Evolutionary conservation across 768 basidiomycete genomes (phyloP), one percentile per base, ranked within the genome.

Genomic region (Lanmaoa rubissima): DNA sequence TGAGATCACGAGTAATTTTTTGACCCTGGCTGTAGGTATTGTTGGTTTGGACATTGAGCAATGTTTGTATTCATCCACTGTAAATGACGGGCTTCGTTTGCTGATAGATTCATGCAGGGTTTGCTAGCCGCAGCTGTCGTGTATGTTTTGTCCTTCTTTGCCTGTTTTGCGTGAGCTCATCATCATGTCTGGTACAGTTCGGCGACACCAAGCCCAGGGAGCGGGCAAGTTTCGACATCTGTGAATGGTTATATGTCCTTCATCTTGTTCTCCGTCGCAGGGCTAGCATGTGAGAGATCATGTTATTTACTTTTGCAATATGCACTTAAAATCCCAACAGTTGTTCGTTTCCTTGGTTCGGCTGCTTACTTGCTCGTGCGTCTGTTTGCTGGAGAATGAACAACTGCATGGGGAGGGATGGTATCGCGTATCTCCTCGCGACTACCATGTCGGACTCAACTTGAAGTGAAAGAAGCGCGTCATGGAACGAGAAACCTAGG

Each of bases 161-260:
- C 35, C 4, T 31, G 34, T n/a, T 36, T 21, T 10, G 45, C 24
- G 14, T 35, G 39, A 48, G 36, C 50, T 51, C 21, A 49, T 36
- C 47, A 24, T 58, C 17, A 48, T 50, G 12, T 55, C 12, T 32
- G 31, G 40, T 45, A 14, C 45, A 54, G 58, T 58, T 12, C 65
- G 75, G 78, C 50, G 71, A 80, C 24, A 75, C 83, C 57, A 83
- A 84, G 74, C 32, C 80, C 86, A 2, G 71, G 79, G 32, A 74
- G 70, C 45, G 68, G 69, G 8, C 75, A 79, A 19, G 82, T 82
- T 2, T 75, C 76, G 28, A 70, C 70, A 1, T 79, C 84, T 31
- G 90, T 94, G 4, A 85, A 84, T 53, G 92, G 91, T 2, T 96
- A 96, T 69, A 90, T 96, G 87, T 82, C 87, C 16, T 92, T 94